Base-by-base conservation (phyloP, 768 basidiomycete genomes). In the Auricularia sp. region DNA sequence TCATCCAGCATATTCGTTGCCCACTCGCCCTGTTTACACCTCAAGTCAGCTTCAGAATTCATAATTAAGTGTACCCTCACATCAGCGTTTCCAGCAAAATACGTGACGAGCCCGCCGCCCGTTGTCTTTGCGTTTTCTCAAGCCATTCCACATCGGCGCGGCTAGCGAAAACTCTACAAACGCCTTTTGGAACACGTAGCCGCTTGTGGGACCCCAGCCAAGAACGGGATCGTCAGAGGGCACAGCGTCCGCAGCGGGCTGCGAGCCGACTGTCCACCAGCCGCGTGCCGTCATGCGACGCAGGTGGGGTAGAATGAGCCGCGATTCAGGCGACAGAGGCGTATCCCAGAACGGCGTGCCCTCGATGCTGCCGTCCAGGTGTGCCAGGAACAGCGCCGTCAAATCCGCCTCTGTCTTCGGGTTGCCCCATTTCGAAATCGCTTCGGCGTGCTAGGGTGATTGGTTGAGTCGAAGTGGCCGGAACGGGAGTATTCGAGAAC, bases 201-300 rank as follows among this genome's bases (percentile, higher is more conserved):
- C 97, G 5, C 86, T 86, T 64, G 81, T 79, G 13, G 97, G 97
- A 2, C 97, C 97, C 89, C 96, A 99, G 3, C 97, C 97, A 66
- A 96, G 85, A 0, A 89, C 77, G 24, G 82, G 78, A 73, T 98
- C 90, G 14, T 83, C 83, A 2, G 92, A 94, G 37, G 76, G 77
- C 4, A 78, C 83, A 4, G 88, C 91, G 71, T 98, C 89, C 4
- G 98, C 86, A 0, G 94, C 91, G 24, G 97, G 97, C 73, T 99
- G 97, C 11, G 94, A 96, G 1, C 92, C 92, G 21, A 99, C 89
- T 4, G 97, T 98, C 95, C 96, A 99, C 86, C 93, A 89, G 33
- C 90, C 89, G 65, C 80, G 79, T 54, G 80, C 77, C 36, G 92
- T 98, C 64, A 99, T 80, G 54, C 79, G 80, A 69, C 90, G 83